Evolutionary conservation across 106 monocot genomes (phyloP), one percentile per base, ranked within the genome.

Genomic region (Allium fistulosum): DNA sequence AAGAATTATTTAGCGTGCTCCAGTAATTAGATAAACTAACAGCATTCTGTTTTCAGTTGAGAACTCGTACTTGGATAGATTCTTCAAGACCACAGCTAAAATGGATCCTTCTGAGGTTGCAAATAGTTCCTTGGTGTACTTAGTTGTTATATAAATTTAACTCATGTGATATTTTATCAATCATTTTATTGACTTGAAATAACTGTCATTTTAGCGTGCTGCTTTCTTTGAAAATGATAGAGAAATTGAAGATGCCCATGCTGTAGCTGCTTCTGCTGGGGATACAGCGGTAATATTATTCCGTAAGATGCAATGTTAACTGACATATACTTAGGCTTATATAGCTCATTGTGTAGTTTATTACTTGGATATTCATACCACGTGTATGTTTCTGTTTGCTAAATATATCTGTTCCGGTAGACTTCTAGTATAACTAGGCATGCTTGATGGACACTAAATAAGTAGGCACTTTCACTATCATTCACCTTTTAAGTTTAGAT

Each of bases 241-340:
- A 79, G 92, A 89, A 81, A 97, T 97, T 84, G 97, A 92, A 63
- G 82, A 92, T 80, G 97, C 92, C 5, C 97, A 97, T 80, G 82
- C 92, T 76, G 68, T 82, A 67, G 97, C 92, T 52, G 97, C 97
- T 58, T 71, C 79, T 79, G 84, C 87, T 75, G 92, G 92, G 72
- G 89, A 83, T 59, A 97, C 97, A 53, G 82, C 84, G 80, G 92
- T 97, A 68, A 59, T 61, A 47, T 8, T 69, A 55, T 58, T 9
- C 56, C 8, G 37, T 17, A 11, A 18, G 9, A 48, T 57, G 37
- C 11, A 45, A 59, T 70, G 16, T 49, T 52, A 50, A 22, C 22
- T 22, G 22, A 22, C 22, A 22, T 22, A 22, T 22, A 22, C 22
- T 22, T 22, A 22, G 22, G 22, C 22, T 22, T 22, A 22, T 22